Evolutionary conservation across 2,329 filamentous ascomycete species (phyloP), one percentile per base, ranked within the genome.

Genomic region (Ophiostoma montium): DNA sequence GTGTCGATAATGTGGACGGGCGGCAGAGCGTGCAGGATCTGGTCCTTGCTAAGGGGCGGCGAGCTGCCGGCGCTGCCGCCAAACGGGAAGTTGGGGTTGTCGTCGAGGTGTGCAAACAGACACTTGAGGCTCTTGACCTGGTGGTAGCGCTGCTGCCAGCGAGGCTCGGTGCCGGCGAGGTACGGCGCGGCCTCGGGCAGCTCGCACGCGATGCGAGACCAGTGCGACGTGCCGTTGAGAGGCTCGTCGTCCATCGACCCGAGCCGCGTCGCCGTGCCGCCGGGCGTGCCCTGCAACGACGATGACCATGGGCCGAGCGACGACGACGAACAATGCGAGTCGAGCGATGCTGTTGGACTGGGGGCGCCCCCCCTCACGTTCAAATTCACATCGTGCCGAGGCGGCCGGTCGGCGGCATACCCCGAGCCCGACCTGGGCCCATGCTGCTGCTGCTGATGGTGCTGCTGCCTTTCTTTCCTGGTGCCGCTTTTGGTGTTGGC

Each of bases 11-110:
- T 35, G 19, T 48, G 50, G 10, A 45, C 52, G 1, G 56, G 52
- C 9, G 59, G 59, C 1, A 61, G 51, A 15, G 41, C 50, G 15
- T 49, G 44, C 3, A 60, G 38, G 4, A 58, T 51, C 27, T 57
- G 54, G 10, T 21, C 36, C 43, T 54, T 53, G 50, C 23, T 4
- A 8, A 27, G 23, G 23, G 13, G 48, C 9, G 50, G 32, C 12
- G 23, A 5, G 8, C 23, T 49, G 4, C 51, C 41, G 19, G 42
- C 56, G 19, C 52, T 31, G 45, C 51, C 54, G 43, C 57, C 51
- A 46, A 60, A 59, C 1, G 59, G 59, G n/a, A 59, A 60, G 45
- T 59, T 58, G 53, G 49, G 38, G 12, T 38, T 51, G 31, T 52
- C 51, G 13, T 52, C 44, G 7, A 56, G 38, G 6, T 53, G 52